Evolutionary conservation across 164 flowering plant genomes (phyloP).

Genomic region (Chimonanthus salicifolius): DNA sequence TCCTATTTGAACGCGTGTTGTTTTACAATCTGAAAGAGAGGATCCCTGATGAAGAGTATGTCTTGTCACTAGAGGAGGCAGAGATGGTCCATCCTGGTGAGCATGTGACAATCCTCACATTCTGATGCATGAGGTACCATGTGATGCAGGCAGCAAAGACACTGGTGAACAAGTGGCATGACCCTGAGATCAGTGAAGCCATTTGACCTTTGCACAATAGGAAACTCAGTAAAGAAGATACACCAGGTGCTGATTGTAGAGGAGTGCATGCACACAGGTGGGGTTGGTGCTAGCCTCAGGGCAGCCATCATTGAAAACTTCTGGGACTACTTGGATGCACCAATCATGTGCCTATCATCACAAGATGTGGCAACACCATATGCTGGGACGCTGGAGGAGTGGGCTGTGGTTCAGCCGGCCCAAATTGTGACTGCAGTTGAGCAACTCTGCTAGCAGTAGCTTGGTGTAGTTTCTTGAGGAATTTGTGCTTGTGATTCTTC

Average conservation of each 20-base stretch:
- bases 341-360: constrained; percentile 69
- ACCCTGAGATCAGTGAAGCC: constrained; percentile 91
- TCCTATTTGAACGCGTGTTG: constrained; percentile 75
- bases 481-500: neutral
- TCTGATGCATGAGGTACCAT: constrained; percentile 90
- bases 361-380: constrained; percentile 95
- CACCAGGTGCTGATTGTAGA: constrained; percentile 83
- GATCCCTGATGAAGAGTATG: constrained; percentile 82
- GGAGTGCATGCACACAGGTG: constrained; percentile 95
- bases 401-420: constrained; percentile 89
- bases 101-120: constrained; percentile 74
- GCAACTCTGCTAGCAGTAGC: constrained; percentile 53
- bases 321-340: constrained; percentile 85
- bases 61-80: constrained; percentile 68
- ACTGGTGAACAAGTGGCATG: constrained; percentile 81
- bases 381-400: constrained; percentile 77
- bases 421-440: constrained; percentile 90
- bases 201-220: constrained; percentile 76
- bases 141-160: constrained; percentile 94
- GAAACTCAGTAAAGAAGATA: constrained; percentile 81
- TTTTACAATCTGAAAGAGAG: constrained; percentile 82
- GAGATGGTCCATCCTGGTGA: constrained; percentile 94
- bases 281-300: constrained; percentile 86
- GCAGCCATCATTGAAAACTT: constrained; percentile 82
- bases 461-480: neutral